Percentiles rank a stretch among this genome's conserved stretches.
Evolutionary conservation across 345 rosid genomes (phyloP).

Genomic region (Citrus inodora): DNA sequence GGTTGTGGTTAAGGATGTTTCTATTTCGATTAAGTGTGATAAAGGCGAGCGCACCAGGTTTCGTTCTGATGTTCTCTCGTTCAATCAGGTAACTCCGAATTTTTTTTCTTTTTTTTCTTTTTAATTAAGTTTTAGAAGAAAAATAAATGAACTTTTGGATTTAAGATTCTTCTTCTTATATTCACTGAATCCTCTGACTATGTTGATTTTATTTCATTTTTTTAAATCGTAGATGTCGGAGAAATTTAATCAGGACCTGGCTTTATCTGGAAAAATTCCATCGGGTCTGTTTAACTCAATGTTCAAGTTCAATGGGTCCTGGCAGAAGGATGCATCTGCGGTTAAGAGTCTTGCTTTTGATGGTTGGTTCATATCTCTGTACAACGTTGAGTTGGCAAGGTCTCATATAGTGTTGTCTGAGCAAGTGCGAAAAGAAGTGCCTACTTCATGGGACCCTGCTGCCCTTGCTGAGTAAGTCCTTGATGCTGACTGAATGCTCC

Average conservation of each 20-base stretch:
- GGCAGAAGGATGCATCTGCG: constrained; percentile 82
- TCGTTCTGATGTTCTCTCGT: constrained; percentile 75
- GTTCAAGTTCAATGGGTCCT: constrained; percentile 62
- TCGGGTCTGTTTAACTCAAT: constrained; percentile 72
- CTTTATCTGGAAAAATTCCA: constrained; percentile 84
- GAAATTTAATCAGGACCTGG: constrained; percentile 74
- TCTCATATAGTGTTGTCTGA: constrained; percentile 59
- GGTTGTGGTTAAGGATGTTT: constrained; percentile 56
- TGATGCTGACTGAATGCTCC: constrained; percentile 9
- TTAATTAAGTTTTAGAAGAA: neutral
- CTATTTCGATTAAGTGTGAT: constrained; percentile 75
- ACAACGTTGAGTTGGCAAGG: constrained; percentile 74
- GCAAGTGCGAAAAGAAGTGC: constrained; percentile 71
- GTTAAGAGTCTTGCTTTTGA: constrained; percentile 71
- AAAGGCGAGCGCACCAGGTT: constrained; percentile 91
- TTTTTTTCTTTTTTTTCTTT: neutral
- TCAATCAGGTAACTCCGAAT: constrained; percentile 54
- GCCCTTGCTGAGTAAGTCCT: constrained; percentile 83
- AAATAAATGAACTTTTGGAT: too few relatives aligned
- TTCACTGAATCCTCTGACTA: too few relatives aligned
- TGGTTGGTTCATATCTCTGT: constrained; percentile 91
- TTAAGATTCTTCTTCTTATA: too few relatives aligned
- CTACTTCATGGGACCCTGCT: constrained; percentile 81
- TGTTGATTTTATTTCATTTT: neutral
- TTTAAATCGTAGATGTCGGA: constrained; percentile 74